Evolutionary conservation across 768 basidiomycete species (phyloP), one percentile per base, ranked within the genome.

Genomic region (Cyathus striatus): DNA sequence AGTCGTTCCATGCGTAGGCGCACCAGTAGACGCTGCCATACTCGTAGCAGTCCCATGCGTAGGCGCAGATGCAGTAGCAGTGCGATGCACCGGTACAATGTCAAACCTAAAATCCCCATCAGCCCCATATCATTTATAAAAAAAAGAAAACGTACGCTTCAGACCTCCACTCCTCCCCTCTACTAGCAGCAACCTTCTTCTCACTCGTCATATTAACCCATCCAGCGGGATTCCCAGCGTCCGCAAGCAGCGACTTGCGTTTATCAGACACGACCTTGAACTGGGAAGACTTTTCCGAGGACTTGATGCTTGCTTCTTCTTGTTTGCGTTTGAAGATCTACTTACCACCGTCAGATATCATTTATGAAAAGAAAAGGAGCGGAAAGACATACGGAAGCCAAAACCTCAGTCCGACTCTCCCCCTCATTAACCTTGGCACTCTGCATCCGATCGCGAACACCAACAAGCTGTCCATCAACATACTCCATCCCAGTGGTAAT

Each of bases 391-490:
- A 83, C 79, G 42, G 81, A 73, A 56, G 79, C 79, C 44, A 92
- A 55, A 4, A 72, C 79, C 41, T 86, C 71, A 12, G 52, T 52
- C 39, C 64, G 48, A 20, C 56, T 63, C 24, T 63, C 58, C 0
- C 60, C 65, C 16, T 66, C 66, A 4, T 56, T 64, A 13, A 24
- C 53, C 55, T 65, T 67, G 17, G 67, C 89, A 50, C 78, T 78
- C 37, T 79, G 73, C 80, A 90, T 81, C 26, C 79, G 70, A 46
- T 90, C 83, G n/a, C 88, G 70, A 35, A 97, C 90, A n/a, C 76
- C 73, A 18, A 90, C 86, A 16, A 98, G 78, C 66, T 94, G 90
- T 13, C 85, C 86, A 54, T 97, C 92, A 32, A 92, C 68, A 51
- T 92, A 88, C 61, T 90, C 91, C 48, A 97, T 66, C 1, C 82